Evolutionary conservation across 2,329 filamentous ascomycete species (phyloP), one percentile per base, ranked within the genome.

Genomic region (Drechslerella dactyloides): DNA sequence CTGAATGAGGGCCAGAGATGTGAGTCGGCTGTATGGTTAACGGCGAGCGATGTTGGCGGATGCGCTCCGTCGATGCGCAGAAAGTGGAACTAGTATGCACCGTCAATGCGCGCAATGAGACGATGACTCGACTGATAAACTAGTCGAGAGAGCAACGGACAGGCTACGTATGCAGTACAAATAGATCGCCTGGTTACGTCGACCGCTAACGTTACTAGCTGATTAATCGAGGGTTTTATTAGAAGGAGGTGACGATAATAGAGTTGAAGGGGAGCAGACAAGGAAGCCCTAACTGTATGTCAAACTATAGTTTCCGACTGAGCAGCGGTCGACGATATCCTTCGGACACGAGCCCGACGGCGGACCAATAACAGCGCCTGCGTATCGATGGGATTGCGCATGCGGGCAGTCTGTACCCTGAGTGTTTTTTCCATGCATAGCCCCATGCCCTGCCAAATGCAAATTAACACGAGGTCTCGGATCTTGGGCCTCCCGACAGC

Each of bases 101-200:
- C 44, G 44, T 48, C 17, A 48, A 48, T 21, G 44, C 44, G 44
- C 44, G 44, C 44, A 48, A 23, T 8, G 44, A 23, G 44, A 13
- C 33, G 7, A 21, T 19, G 44, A 48, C 8, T 48, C n/a, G 8
- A 19, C 17, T 19, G 19, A n/a, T n/a, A n/a, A n/a, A n/a, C n/a
- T n/a, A n/a, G n/a, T n/a, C n/a, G n/a, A n/a, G n/a, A n/a, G n/a
- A n/a, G n/a, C n/a, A n/a, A n/a, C n/a, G n/a, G n/a, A 48, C 37
- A 13, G n/a, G 13, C 11, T 15, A 42, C 37, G 37, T 42, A 15
- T 17, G 13, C 15, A 19, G 3, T 48, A 19, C 15, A 15, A 44
- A 10, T 10, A 44, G 13, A n/a, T 44, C 40, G 40, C 7, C 7
- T 44, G 8, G 44, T 5, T 48, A 19, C 19, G 15, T 21, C 15